These are phyloP conservation scores for Diaporthe humulicola DNA, from an alignment of 2,329 filamentous ascomycete genomes.

Conservation along the genomic window DNA sequence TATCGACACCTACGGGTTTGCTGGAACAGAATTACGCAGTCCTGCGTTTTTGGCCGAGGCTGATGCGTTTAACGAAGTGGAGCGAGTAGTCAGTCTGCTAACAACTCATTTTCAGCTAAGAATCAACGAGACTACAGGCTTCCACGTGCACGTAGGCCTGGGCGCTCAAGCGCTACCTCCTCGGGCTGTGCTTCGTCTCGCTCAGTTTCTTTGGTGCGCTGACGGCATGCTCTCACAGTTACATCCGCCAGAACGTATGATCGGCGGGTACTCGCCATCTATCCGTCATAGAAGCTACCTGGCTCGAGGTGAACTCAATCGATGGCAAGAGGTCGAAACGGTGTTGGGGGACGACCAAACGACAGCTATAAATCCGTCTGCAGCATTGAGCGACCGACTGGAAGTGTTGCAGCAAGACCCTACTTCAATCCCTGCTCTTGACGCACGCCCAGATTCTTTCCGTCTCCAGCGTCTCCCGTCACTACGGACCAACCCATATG, in stretches of 20 bases:
- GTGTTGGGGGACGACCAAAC: no score
- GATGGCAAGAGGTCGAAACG: neutral
- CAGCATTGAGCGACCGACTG: neutral
- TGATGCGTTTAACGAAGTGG: neutral
- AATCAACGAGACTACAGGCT: neutral
- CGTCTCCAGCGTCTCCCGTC: neutral
- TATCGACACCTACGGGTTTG: neutral
- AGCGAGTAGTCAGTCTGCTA: neutral
- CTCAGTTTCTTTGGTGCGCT: neutral
- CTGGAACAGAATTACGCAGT: neutral
- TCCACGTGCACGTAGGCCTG: neutral
- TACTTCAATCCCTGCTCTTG: neutral
- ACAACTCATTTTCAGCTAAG: neutral
- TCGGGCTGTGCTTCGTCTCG: neutral
- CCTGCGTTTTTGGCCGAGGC: neutral
- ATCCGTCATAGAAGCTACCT: neutral
- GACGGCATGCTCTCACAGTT: neutral
- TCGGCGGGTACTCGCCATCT: neutral
- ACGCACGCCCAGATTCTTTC: neutral
- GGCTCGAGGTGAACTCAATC: neutral
- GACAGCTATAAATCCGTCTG: no score
- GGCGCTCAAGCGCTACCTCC: neutral
- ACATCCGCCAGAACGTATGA: neutral
- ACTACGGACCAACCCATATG: neutral
- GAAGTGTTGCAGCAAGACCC: accelerated